phyloP scores from a whole-genome alignment of 1,139 yeast genomes.

The Geotrichum aggregatum region DNA sequence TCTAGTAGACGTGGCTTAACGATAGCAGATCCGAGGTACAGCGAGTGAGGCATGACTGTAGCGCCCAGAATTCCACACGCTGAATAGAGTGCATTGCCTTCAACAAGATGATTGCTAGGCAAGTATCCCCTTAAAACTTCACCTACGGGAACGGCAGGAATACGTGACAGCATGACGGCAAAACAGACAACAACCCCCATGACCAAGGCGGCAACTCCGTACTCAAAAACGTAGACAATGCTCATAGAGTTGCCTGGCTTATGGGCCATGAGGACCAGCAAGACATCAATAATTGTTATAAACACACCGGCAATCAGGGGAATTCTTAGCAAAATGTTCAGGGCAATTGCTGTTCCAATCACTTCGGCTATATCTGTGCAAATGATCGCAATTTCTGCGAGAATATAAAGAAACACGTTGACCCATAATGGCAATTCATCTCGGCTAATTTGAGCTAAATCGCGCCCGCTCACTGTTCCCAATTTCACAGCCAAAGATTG shows the following conservation, averaged over 20 bases:
- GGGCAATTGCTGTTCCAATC: constrained; percentile 87
- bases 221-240: constrained; percentile 75
- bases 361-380: constrained; percentile 94
- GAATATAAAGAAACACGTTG: constrained; percentile 58
- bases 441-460: constrained; percentile 81
- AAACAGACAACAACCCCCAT: constrained; percentile 82
- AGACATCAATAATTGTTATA: constrained; percentile 77
- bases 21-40: constrained; percentile 86
- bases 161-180: constrained; percentile 64
- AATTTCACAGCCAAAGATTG: constrained; percentile 81
- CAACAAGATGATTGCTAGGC: constrained; percentile 69
- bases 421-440: constrained; percentile 61
- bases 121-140: constrained; percentile 68
- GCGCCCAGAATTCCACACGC: constrained; percentile 93
- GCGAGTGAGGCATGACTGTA: constrained; percentile 95
- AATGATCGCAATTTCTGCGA: constrained; percentile 84
- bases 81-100: constrained; percentile 75
- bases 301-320: constrained; percentile 79
- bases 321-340: constrained; percentile 71
- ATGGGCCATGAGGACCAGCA: constrained; percentile 81
- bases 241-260: constrained; percentile 81
- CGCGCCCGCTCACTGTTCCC: constrained; percentile 88
- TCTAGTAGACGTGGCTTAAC: constrained; percentile 87
- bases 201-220: constrained; percentile 72
- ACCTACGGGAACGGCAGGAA: constrained; percentile 49